Evolutionary conservation across 2,329 filamentous ascomycete species (phyloP), one percentile per base, ranked within the genome.

Genomic region (Herpotrichia juniperi): DNA sequence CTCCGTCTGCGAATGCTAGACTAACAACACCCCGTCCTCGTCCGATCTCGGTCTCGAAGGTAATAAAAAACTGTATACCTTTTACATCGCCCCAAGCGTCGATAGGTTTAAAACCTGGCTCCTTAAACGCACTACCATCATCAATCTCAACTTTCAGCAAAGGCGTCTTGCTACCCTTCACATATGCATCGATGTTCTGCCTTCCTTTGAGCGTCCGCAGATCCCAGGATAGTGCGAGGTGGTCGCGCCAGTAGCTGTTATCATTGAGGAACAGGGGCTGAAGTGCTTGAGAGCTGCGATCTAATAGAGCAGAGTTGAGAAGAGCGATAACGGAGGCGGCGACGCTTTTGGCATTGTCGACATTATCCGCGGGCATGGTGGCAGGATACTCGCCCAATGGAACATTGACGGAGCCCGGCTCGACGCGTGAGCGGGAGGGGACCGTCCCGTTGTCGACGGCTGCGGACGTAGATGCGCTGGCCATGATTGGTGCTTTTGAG

Each of bases 201-300:
- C 56, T 80, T 78, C 65, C 67, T 44, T 70, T 67, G n/a, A 82
- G 60, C 0, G 84, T 87, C 30, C 76, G 81, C 21, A 84, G 75
- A 28, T 83, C 78, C 79, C 83, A 85, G 0, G 81, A 79, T 9
- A 86, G 62, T 6, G 74, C 79, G 3, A 87, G 76, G 48, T 86
- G 80, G 60, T 87, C 84, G 31, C 83, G 75, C 83, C 83, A 87
- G 63, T 81, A 85, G 19, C 79, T 75, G 31, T 80, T 76, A 34
- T 80, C 74, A 10, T 79, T 69, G 2, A 80, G 58, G 57, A 85
- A 85, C 0, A 85, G 73, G 4, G 68, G 54, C 1, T 64, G 46
- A 7, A 67, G 39, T 4, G 52, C 48, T 14, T 54, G 32, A 35
- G 74, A 62, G 46, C 82, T 71, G 2, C 72, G 63, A 10, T 58